These are phyloP conservation scores for Emericellopsis atlantica DNA, from an alignment of 2,329 filamentous ascomycete genomes.

Conservation along the genomic window DNA sequence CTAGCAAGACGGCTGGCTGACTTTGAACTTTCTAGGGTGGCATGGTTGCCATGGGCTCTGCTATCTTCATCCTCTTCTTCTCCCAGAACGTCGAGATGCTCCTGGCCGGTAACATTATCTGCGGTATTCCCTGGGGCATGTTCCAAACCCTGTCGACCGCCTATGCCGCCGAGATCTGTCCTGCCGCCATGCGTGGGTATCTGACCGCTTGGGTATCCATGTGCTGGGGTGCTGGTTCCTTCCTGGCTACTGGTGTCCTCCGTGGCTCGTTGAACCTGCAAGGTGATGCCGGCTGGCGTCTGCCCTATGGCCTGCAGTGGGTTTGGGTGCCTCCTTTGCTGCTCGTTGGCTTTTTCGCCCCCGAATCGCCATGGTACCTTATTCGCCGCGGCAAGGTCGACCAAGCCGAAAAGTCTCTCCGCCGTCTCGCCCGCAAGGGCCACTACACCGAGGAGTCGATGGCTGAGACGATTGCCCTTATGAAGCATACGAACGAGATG, in stretches of 20 bases:
- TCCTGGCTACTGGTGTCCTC: conserved; percentile 23
- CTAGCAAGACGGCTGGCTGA: no score
- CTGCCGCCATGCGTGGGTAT: conserved; percentile 20
- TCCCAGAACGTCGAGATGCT: conserved; percentile 19
- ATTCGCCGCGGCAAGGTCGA: conserved; percentile 16
- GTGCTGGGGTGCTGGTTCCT: conserved; percentile 27
- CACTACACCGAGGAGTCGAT: conserved; percentile 23
- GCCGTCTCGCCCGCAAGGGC: conserved; percentile 14
- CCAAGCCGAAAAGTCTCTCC: conserved; percentile 15
- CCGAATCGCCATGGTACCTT: conserved; percentile 29
- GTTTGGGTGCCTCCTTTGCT: conserved; percentile 23
- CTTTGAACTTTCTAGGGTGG: conserved; percentile 5
- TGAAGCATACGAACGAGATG: conserved; percentile 27
- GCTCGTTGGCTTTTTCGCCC: conserved; percentile 20
- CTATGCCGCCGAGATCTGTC: conserved; percentile 26
- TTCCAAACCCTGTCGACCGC: conserved; percentile 26
- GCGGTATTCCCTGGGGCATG: conserved; percentile 26
- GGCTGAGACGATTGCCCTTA: conserved; percentile 24
- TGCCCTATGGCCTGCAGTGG: conserved; percentile 31
- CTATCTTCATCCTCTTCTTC: conserved; percentile 30
- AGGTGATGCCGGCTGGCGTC: conserved; percentile 10
- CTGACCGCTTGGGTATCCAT: conserved; percentile 27
- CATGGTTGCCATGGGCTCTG: conserved; percentile 19
- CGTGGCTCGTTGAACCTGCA: conserved; percentile 9
- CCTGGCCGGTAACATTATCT: conserved; percentile 24